Percentiles rank a stretch among this genome's conserved stretches.
Conservation (phyloP, 1,139 yeast genomes). For the Keqinozyma sinolaborantium region DNA sequence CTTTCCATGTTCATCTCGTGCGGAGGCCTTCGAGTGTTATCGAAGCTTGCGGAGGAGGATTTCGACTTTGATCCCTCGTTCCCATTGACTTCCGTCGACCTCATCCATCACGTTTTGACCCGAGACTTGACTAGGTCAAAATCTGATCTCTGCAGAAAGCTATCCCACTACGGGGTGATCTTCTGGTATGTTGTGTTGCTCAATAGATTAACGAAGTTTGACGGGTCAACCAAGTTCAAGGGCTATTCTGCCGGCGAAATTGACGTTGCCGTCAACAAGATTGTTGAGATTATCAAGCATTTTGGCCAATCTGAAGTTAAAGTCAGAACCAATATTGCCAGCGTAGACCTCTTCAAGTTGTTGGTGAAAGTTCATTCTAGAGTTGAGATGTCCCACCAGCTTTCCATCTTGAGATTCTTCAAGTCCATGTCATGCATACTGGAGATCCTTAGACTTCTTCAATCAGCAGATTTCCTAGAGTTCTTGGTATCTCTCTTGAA, state of each 20-base stretch:
- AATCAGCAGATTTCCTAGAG: slow-evolving; percentile 40
- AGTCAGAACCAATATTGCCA: slow-evolving; percentile 38
- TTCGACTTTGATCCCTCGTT: slow-evolving; percentile 42
- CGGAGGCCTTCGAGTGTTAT: slow-evolving; percentile 52
- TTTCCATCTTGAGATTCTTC: slow-evolving; percentile 39
- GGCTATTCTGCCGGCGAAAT: background rate
- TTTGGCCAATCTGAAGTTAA: slow-evolving; percentile 44
- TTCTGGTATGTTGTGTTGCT: slow-evolving; percentile 49
- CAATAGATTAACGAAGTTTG: slow-evolving; percentile 22
- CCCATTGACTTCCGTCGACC: slow-evolving; percentile 45
- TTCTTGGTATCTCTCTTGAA: slow-evolving; percentile 31
- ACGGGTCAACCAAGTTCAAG: slow-evolving; percentile 3
- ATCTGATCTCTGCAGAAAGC: slow-evolving; percentile 53
- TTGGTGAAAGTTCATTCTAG: slow-evolving; percentile 36
- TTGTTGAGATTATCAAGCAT: slow-evolving; percentile 35
- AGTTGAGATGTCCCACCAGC: slow-evolving; percentile 28
- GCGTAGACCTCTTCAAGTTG: slow-evolving; percentile 43
- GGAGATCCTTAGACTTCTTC: slow-evolving; percentile 30
- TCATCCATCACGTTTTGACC: slow-evolving; percentile 41
- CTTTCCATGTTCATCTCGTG: slow-evolving; percentile 51
- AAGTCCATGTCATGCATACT: slow-evolving; percentile 40
- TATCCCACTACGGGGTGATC: slow-evolving; percentile 46
- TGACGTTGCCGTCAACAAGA: slow-evolving; percentile 20
- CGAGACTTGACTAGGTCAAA: slow-evolving; percentile 44
- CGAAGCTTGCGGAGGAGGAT: slow-evolving; percentile 55